Conservation (phyloP, 2,329 filamentous ascomycete genomes). For the Fusarium piperis region DNA sequence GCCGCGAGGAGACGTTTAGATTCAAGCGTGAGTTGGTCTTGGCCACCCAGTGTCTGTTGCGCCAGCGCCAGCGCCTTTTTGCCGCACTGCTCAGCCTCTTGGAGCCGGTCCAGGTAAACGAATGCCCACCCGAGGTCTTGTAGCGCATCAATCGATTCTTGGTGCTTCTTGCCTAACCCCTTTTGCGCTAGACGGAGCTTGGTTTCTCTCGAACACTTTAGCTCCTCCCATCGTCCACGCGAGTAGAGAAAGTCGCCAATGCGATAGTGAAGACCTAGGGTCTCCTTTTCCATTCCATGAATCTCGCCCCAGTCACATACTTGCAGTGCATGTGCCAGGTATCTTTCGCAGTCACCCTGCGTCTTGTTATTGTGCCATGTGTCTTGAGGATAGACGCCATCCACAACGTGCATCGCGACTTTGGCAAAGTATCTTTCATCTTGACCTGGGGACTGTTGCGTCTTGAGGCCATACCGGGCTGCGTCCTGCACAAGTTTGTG, state of each 20-base stretch:
- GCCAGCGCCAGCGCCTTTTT: background rate
- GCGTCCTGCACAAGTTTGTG: slow-evolving; percentile 47
- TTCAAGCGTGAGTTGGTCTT: background rate
- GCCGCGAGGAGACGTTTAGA: background rate
- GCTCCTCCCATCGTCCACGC: slow-evolving; percentile 30
- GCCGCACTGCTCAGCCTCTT: background rate
- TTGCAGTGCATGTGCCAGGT: slow-evolving; percentile 42
- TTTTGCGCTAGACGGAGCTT: background rate
- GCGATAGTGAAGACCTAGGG: slow-evolving; percentile 16
- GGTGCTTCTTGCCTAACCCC: background rate
- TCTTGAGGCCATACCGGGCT: slow-evolving; percentile 25
- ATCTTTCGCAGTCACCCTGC: slow-evolving; percentile 40
- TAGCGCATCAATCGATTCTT: background rate
- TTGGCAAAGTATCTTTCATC: slow-evolving; percentile 33
- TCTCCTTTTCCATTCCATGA: slow-evolving; percentile 18
- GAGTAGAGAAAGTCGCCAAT: slow-evolving; percentile 35
- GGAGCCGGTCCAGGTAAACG: rapidly evolving
- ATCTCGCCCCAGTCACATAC: slow-evolving; percentile 38
- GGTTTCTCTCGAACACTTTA: rapidly evolving
- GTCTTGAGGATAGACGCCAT: slow-evolving; percentile 30
- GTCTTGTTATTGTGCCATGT: background rate
- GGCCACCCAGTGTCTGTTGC: background rate
- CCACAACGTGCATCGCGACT: slow-evolving; percentile 36
- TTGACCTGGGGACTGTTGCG: background rate
- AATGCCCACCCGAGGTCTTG: background rate